phyloP scores from a whole-genome alignment of 2,329 filamentous ascomycete species.

The Catunica adiposa region DNA sequence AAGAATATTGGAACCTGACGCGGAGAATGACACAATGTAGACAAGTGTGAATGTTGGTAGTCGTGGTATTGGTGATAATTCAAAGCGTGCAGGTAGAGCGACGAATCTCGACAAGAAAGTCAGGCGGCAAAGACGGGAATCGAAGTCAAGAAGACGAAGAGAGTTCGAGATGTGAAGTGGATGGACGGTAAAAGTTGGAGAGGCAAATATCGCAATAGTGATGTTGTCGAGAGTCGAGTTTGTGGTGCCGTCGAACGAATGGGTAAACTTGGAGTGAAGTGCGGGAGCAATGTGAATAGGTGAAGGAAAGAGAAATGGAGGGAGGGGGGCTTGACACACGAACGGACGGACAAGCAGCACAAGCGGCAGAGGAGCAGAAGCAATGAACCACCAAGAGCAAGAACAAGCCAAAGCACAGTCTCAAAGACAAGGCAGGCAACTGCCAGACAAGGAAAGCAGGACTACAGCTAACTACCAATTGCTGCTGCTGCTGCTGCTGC shows the following conservation, averaged over 20 bases:
- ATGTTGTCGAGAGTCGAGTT: neutral
- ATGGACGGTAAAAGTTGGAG: neutral
- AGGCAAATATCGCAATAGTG: neutral
- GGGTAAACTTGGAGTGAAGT: neutral
- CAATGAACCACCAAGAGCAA: neutral
- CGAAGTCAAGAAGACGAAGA: neutral
- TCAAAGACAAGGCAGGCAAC: neutral
- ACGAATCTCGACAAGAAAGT: no score
- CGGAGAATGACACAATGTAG: neutral
- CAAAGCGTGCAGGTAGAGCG: no score
- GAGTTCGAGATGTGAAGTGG: neutral
- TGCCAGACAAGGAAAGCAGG: neutral
- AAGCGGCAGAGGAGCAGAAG: neutral
- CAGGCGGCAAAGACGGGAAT: no score
- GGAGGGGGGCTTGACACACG: slow-evolving; percentile 1
- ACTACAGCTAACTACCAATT: neutral
- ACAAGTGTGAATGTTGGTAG: neutral
- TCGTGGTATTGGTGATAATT: neutral
- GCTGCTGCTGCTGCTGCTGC: neutral
- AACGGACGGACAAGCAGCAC: neutral
- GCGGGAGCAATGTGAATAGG: neutral
- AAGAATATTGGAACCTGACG: neutral
- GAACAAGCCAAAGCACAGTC: neutral
- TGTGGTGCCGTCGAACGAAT: neutral
- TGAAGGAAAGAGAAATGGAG: neutral